A percentile compares a stretch with the other conserved stretches of the same genome.
Evolutionary conservation across 257 asterid genomes (phyloP).

Genomic region (Scutellaria minor): DNA sequence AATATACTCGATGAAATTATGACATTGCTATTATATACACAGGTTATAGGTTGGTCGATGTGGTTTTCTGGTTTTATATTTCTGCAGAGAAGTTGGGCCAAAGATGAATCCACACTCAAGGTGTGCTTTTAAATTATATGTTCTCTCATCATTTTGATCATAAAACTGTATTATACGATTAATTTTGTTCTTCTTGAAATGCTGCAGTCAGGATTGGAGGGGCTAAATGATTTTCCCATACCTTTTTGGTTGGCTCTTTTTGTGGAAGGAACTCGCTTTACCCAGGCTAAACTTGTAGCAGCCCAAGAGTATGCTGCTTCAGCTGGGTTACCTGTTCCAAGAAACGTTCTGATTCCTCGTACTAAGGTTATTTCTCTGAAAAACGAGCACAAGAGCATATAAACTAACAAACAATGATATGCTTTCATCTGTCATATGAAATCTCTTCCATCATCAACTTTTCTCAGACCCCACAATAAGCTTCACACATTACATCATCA

Average conservation of each 20-base stretch:
- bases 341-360: constrained; percentile 79
- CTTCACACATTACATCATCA: background rate
- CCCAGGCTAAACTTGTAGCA: constrained; percentile 65
- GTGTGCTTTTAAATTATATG: constrained; percentile 43
- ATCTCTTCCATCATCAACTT: too few relatives aligned
- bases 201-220: constrained; percentile 66
- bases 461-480: background rate
- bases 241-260: constrained; percentile 87
- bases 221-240: constrained; percentile 55
- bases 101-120: constrained; percentile 71
- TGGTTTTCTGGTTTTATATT: constrained; percentile 73
- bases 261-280: constrained; percentile 86
- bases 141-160: constrained; percentile 28
- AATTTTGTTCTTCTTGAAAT: constrained; percentile 32
- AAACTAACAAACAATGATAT: too few relatives aligned
- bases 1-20: constrained; percentile 11
- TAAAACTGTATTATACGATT: constrained; percentile 15
- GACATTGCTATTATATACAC: constrained; percentile 34
- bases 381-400: background rate
- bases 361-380: constrained; percentile 58
- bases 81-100: constrained; percentile 75
- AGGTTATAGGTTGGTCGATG: constrained; percentile 93
- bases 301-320: constrained; percentile 73
- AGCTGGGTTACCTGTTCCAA: constrained; percentile 68
- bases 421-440: too few relatives aligned